A percentile compares a stretch with the other conserved stretches of the same genome.
Evolutionary conservation across 23 red algal species (phyloP).

Genomic region (Gracilaria domingensis): DNA sequence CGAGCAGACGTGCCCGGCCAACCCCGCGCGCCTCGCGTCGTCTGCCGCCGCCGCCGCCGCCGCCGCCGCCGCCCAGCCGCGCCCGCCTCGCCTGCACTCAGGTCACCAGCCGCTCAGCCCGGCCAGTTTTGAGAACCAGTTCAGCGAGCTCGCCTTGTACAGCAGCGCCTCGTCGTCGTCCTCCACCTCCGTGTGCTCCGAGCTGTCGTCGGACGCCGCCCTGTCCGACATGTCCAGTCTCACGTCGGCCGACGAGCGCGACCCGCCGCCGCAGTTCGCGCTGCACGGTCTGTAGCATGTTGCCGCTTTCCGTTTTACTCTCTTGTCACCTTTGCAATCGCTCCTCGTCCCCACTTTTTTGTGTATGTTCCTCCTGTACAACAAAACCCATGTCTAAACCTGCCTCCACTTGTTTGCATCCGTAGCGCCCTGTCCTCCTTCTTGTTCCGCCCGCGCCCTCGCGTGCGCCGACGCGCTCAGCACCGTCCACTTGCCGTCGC

Average conservation of each 20-base stretch:
- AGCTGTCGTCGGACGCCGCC: neutral
- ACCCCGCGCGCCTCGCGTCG: conserved; percentile 28
- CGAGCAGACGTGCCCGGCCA: conserved; percentile 51
- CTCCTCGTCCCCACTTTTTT: too few relatives aligned
- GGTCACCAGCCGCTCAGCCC: neutral
- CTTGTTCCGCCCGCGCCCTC: neutral
- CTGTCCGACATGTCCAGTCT: neutral
- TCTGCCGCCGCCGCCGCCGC: neutral
- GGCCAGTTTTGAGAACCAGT: conserved; percentile 17
- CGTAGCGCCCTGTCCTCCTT: neutral
- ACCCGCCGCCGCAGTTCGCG: too few relatives aligned
- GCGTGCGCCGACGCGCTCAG: neutral
- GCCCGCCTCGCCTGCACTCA: neutral
- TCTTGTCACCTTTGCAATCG: too few relatives aligned
- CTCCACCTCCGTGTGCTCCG: neutral
- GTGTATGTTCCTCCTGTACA: too few relatives aligned
- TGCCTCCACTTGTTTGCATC: neutral
- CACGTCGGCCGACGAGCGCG: neutral
- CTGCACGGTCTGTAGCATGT: neutral
- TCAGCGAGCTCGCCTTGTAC: neutral
- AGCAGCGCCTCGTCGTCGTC: neutral
- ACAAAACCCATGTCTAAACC: neutral
- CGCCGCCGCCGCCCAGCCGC: neutral
- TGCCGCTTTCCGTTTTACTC: too few relatives aligned
- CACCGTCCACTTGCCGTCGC: conserved; percentile 16